Evolutionary conservation across 169 alveolate species (phyloP), one percentile per base, ranked within the genome.

Genomic region (Cryptosporidium sp.): DNA sequence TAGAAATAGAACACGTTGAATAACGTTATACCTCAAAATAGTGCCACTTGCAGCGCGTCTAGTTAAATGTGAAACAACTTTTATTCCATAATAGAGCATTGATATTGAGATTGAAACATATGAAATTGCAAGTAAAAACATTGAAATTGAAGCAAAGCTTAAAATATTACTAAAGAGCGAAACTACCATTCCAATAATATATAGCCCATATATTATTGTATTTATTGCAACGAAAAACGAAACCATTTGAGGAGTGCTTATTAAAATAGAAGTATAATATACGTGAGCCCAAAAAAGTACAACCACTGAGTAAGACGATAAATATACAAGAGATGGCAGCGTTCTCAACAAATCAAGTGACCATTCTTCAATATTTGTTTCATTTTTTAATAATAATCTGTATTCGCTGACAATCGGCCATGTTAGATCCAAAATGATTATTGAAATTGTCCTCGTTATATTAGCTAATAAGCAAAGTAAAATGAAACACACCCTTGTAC

Each of bases 41-140:
- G 89, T 80, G 7, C 89, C 89, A 39, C 80, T 80, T 44, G 89
- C 56, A 29, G 89, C 68, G 23, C 89, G 89, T 62, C 89, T 80
- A 14, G 89, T 60, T 29, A 80, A 45, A 48, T 80, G 89, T 42
- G 75, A 18, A 62, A 70, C 52, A 14, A 80, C 89, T 51, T 80
- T 80, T 31, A 60, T 18, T 67, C 89, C 89, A 60, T 29, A 80
- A 62, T 80, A 80, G n/a, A 80, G 67, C 45, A 80, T 31, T 23
- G 75, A 80, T 39, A 80, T 80, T 37, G 89, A 61, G 9, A 65
- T 39, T 26, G 60, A 9, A n/a, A 45, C 44, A 21, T 80, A 80
- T 8, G 68, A 42, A n/a, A 80, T 10, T 37, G 80, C 10, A 61
- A 80, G 39, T 62, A 60, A 12, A 61, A 80, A 62, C 31, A 62